Base-by-base conservation (phyloP, 768 basidiomycete species). In the Kwoniella botswanensis region DNA sequence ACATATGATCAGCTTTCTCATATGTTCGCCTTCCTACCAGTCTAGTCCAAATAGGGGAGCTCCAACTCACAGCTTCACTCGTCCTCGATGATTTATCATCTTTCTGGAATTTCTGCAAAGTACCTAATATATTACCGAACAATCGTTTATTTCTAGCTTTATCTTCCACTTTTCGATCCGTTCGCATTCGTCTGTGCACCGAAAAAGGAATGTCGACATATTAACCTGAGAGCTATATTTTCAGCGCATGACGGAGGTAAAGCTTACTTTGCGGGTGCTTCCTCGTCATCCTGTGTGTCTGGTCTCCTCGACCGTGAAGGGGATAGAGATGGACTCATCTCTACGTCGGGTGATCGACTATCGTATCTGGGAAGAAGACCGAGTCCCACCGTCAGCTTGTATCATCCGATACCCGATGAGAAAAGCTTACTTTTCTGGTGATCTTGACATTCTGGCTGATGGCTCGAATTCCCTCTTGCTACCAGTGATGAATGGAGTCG, bases 101-200 rank as follows among this genome's bases (percentile, higher is more conserved):
- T 42, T 79, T 82, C 66, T 79, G 76, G 66, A 83, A 83, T 63
- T 79, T 73, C 50, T 79, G 76, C 43, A 83, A 66, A n/a, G 79
- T 81, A 18, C 81, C 81, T 50, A 83, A 60, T n/a, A 83, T 63
- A 69, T 83, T 83, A 3, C 82, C 82, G 60, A 83, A 81, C 44
- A 83, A 54, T 44, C 82, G 43, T 64, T 81, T 80, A 3, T 78
- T 72, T 50, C 82, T 68, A 26, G 80, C 80, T 71, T 78, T 77
- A 55, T 83, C 82, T 54, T 83, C 81, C 41, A 67, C 67, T 62
- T 71, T 67, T 2, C 72, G 46, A 67, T 78, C 77, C 22, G 72
- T 72, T 56, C 79, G 67, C 65, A 78, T 74, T 4, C 82, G 76
- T 65, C 81, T 83, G 26, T 3, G 26, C 26, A 26, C 26, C 26